Evolutionary conservation across 345 rosid genomes (phyloP), one percentile per base, ranked within the genome.

Genomic region (Salix arbutifolia): DNA sequence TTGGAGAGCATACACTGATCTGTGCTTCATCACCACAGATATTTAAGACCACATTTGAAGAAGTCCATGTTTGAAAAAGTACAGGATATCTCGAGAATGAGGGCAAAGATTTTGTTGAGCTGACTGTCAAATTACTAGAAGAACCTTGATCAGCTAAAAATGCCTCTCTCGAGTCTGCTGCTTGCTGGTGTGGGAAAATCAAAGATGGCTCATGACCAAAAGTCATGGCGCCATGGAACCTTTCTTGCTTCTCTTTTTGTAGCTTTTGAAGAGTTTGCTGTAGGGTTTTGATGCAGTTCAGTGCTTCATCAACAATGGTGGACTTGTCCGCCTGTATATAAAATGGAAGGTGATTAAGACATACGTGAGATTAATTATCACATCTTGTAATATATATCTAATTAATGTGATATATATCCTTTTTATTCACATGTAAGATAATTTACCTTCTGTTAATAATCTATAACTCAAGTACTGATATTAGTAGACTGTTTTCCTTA

Each of bases 21-120:
- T 85, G 89, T 8, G 94, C 97, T 76, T 86, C 89, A 58, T 82
- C 81, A 2, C 90, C 92, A 76, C 87, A 86, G 6, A 91, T 78
- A 81, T 85, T 92, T 82, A 92, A 62, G 50, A 88, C 89, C 11
- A 89, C 85, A 71, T 92, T 90, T 21, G 83, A 53, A 11, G 97
- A 85, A 17, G 82, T 76, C 96, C 96, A 92, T 21, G 88, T 89
- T 65, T 85, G 84, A 4, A 90, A 92, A 8, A 18, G 64, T 31
- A 82, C 83, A 26, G 91, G 91, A 38, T 9, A 35, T n/a, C 38
- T 72, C 16, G 80, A 6, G 1, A 70, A 30, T 0, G 81, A 60
- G 71, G 81, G 33, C 53, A 87, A 78, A 30, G 81, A 40, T 37
- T 70, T 73, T 21, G 82, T 38, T 12, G 67, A 28, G 1, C 35